Evolutionary conservation across 257 asterid genomes (phyloP).

Genomic region (Petunia secreta): DNA sequence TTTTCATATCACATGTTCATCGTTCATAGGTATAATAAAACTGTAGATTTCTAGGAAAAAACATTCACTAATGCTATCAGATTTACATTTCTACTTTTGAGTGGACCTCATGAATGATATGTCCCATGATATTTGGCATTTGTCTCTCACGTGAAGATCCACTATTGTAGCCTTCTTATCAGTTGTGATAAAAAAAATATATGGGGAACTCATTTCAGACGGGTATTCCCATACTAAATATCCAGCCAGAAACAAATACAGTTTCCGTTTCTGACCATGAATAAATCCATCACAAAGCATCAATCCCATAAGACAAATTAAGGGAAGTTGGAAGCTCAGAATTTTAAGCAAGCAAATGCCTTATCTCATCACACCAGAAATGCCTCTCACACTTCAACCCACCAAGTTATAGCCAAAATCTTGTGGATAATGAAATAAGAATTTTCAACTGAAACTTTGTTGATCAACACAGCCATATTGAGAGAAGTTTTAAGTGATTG

Average conservation of each 20-base stretch:
- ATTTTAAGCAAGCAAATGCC: neutral
- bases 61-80: neutral
- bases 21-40: too few species aligned
- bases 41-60: too few species aligned
- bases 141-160: neutral
- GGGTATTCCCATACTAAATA: too few species aligned
- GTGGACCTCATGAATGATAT: neutral
- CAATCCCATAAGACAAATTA: neutral
- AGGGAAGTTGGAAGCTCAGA: neutral
- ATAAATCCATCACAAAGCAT: neutral
- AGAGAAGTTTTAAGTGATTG: too few species aligned
- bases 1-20: too few species aligned
- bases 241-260: neutral
- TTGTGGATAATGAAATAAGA: too few species aligned
- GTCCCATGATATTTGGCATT: neutral
- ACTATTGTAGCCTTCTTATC: neutral
- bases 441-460: too few species aligned
- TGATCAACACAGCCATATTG: too few species aligned
- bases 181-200: neutral
- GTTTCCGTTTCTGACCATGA: neutral
- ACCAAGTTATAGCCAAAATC: too few species aligned
- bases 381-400: neutral
- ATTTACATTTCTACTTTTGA: neutral
- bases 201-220: neutral
- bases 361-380: neutral